Percentiles rank a stretch among this genome's conserved stretches.
phyloP scores from a whole-genome alignment of 2,329 filamentous ascomycete species.

The Beauveria asiatica region DNA sequence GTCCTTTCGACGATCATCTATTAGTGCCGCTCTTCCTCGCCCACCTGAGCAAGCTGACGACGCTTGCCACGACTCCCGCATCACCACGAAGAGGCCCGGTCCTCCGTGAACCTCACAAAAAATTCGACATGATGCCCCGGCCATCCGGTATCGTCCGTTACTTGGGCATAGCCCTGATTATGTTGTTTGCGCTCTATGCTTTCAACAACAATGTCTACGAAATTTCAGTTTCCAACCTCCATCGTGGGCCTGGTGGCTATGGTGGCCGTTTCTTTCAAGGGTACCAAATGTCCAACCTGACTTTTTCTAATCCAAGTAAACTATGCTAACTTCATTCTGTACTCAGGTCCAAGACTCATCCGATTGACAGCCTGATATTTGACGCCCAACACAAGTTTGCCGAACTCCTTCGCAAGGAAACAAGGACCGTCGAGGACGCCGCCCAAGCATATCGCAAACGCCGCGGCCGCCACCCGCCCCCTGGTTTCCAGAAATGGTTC shows the following conservation, averaged over 20 bases:
- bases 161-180: conserved; percentile 26
- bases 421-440: conserved; percentile 42
- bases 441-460: conserved; percentile 49
- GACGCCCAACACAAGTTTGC: conserved; percentile 34
- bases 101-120: not conserved
- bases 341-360: conserved; percentile 26
- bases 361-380: conserved; percentile 45
- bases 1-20: not conserved
- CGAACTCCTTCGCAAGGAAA: conserved; percentile 33
- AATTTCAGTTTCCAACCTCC: not conserved
- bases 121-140: conserved; percentile 21
- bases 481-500: conserved; percentile 54
- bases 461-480: conserved; percentile 54
- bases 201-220: conserved; percentile 18
- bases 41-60: not conserved
- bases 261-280: conserved; percentile 8
- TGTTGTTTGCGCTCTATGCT: conserved; percentile 25
- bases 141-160: conserved; percentile 36
- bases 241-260: not conserved
- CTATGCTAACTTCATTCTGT: not conserved
- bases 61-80: not conserved
- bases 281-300: not conserved
- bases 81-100: not conserved
- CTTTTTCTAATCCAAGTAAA: too few relatives aligned
- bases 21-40: not conserved